Conservation (phyloP, 140 eudicot species). For the Cichorium intybus region DNA sequence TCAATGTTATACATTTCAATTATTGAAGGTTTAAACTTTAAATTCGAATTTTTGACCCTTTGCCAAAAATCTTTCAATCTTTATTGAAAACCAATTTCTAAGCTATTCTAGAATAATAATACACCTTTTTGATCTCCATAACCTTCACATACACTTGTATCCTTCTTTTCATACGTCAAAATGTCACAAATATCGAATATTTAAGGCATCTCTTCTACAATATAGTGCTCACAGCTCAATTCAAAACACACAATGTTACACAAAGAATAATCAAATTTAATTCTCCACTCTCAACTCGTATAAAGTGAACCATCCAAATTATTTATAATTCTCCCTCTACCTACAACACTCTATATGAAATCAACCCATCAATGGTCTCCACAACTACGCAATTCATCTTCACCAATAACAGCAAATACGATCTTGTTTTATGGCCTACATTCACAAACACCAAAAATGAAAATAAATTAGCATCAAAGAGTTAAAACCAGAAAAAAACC, state of each 20-base stretch:
- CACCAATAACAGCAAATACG: slow-evolving; percentile 62
- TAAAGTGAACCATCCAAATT: not conserved
- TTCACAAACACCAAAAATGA: not conserved
- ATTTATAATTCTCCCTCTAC: not conserved
- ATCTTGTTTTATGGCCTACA: slow-evolving; percentile 82
- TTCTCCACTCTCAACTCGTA: too few relatives aligned
- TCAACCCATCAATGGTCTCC: slow-evolving; percentile 68
- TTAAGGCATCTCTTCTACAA: not conserved
- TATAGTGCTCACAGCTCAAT: not conserved
- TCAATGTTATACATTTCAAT: too few relatives aligned
- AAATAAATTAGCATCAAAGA: not conserved
- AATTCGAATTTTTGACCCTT: too few relatives aligned
- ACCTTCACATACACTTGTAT: too few relatives aligned
- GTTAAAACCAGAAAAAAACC: slow-evolving; percentile 8
- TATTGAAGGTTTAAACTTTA: too few relatives aligned
- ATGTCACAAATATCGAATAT: not conserved
- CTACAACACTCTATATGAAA: slow-evolving; percentile 55
- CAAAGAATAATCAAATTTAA: too few relatives aligned
- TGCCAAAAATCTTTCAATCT: too few relatives aligned
- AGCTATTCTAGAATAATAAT: too few relatives aligned
- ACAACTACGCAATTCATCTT: slow-evolving; percentile 64
- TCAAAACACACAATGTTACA: not conserved
- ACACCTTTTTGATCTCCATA: too few relatives aligned
- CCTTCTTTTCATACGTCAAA: too few relatives aligned
- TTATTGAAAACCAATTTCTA: too few relatives aligned